Evolutionary conservation across 257 asterid genomes (phyloP).

Genomic region (Sherardia arvensis): DNA sequence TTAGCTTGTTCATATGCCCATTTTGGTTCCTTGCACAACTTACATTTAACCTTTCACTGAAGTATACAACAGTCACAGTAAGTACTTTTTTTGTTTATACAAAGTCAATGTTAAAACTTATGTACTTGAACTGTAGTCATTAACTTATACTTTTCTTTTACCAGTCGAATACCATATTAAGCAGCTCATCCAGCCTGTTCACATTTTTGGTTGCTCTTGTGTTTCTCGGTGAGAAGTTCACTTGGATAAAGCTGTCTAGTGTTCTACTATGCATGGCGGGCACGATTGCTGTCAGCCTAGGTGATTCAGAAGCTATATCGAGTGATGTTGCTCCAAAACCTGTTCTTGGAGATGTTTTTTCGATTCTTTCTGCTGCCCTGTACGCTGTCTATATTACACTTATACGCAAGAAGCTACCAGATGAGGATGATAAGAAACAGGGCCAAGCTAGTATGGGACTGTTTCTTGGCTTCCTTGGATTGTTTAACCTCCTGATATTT

Average conservation of each 20-base stretch:
- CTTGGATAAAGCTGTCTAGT: slow-evolving; percentile 75
- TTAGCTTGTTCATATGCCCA: slow-evolving; percentile 82
- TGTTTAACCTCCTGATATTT: slow-evolving; percentile 75
- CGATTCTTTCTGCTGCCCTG: slow-evolving; percentile 70
- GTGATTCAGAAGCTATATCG: slow-evolving; percentile 52
- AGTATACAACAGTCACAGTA: slow-evolving; percentile 93
- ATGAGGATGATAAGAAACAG: slow-evolving; percentile 52
- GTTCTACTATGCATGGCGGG: slow-evolving; percentile 98
- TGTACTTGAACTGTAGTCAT: slow-evolving; percentile 9
- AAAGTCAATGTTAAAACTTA: neutral
- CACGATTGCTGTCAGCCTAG: slow-evolving; percentile 73
- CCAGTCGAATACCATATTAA: slow-evolving; percentile 89
- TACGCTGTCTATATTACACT: slow-evolving; percentile 82
- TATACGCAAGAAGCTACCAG: slow-evolving; percentile 76
- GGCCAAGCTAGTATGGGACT: slow-evolving; percentile 85
- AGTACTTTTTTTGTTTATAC: slow-evolving; percentile 14
- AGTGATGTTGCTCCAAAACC: slow-evolving; percentile 53
- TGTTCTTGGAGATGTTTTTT: slow-evolving; percentile 58
- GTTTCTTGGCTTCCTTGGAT: slow-evolving; percentile 86
- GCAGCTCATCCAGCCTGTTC: slow-evolving; percentile 91
- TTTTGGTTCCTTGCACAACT: slow-evolving; percentile 94
- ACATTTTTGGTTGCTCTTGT: slow-evolving; percentile 84
- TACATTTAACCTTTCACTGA: slow-evolving; percentile 83
- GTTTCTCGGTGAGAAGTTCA: slow-evolving; percentile 79
- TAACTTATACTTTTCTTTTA: slow-evolving; percentile 17